These are phyloP conservation scores for Claviceps paspali DNA, from an alignment of 2,329 filamentous ascomycete species.

Conservation along the genomic window DNA sequence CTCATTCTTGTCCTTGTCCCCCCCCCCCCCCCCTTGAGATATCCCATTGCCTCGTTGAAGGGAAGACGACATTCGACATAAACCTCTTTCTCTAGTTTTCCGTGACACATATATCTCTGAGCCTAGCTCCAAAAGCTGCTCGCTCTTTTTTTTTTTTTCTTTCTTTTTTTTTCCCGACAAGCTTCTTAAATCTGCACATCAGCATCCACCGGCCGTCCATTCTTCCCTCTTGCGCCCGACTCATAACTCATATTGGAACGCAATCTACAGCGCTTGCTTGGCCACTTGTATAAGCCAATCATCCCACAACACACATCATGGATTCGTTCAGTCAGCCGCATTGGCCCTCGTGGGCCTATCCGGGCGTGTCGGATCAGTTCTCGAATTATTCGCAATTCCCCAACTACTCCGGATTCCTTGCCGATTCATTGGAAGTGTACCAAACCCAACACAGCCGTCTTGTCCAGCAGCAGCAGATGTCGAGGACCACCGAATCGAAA, in stretches of 20 bases:
- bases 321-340: conserved; percentile 19
- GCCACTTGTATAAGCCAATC: background rate
- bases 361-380: conserved; percentile 15
- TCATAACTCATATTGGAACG: background rate
- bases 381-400: conserved; percentile 17
- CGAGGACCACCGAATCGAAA: conserved; percentile 31
- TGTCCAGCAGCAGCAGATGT: conserved; percentile 22
- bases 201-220: no score
- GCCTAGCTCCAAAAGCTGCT: background rate
- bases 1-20: conserved; percentile 9
- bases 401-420: conserved; percentile 21
- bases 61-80: conserved; percentile 7
- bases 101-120: background rate
- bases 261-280: background rate
- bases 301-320: conserved; percentile 13
- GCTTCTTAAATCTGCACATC: no score
- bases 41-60: conserved; percentile 1
- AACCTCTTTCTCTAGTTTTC: background rate
- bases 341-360: conserved; percentile 22
- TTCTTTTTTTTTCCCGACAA: background rate
- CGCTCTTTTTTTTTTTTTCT: background rate
- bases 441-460: conserved; percentile 21
- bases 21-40: conserved; percentile 6
- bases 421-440: conserved; percentile 24
- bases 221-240: background rate